Conservation (phyloP, 108 stramenopile genomes). For the Aurantiochytrium sp. region DNA sequence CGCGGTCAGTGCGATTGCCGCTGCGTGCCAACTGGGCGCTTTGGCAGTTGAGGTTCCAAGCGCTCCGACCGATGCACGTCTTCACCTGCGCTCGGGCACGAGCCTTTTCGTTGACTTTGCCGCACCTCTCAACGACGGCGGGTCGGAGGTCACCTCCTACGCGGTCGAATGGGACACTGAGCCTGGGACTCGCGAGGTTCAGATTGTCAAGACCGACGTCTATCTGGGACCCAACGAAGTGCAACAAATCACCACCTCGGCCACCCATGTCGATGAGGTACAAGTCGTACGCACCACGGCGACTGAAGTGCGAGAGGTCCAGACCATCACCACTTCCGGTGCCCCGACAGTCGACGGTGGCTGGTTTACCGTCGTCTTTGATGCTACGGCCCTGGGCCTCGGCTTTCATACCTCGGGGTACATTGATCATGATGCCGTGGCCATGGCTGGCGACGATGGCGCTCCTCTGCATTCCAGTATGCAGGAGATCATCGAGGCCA, state of each 20-base stretch:
- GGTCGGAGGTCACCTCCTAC: neutral
- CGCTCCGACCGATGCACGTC: neutral
- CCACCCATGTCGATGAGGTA: slow-evolving; percentile 56
- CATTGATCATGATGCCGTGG: slow-evolving; percentile 49
- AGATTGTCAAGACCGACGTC: slow-evolving; percentile 55
- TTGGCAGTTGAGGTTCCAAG: neutral
- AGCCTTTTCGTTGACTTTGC: neutral
- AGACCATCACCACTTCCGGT: slow-evolving; percentile 52
- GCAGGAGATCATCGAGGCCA: slow-evolving; percentile 50
- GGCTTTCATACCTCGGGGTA: slow-evolving; percentile 57
- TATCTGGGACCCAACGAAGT: slow-evolving; percentile 69
- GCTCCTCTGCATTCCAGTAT: slow-evolving; percentile 28
- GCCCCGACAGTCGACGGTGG: slow-evolving; percentile 36
- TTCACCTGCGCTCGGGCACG: neutral
- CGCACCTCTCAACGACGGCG: neutral
- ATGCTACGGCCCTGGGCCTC: slow-evolving; percentile 44
- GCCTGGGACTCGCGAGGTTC: slow-evolving; percentile 62
- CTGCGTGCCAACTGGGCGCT: neutral
- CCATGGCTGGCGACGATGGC: slow-evolving; percentile 22
- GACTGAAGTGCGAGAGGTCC: slow-evolving; percentile 49
- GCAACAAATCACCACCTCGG: slow-evolving; percentile 58
- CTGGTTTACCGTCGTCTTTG: slow-evolving; percentile 50
- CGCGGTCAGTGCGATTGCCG: neutral
- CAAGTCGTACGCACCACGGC: slow-evolving; percentile 54
- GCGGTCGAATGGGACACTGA: slow-evolving; percentile 71